These are phyloP conservation scores for Paecilomyces formosus DNA, from an alignment of 2,329 filamentous ascomycete species.

Conservation along the genomic window DNA sequence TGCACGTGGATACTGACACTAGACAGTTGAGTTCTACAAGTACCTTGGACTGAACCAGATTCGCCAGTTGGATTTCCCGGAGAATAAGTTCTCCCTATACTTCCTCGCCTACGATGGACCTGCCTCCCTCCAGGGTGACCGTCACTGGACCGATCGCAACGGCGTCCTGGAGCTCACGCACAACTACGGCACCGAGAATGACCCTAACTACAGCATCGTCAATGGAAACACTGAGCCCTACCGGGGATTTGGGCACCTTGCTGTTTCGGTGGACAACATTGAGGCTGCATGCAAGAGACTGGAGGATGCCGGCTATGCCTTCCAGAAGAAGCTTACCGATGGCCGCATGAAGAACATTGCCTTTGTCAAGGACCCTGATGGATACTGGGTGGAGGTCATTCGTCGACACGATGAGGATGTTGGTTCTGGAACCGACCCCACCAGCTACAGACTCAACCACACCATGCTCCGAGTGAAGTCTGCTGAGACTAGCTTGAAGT, in stretches of 20 bases:
- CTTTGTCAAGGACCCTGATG: constrained; percentile 82
- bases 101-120: constrained; percentile 85
- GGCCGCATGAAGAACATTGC: constrained; percentile 83
- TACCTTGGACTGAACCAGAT: constrained; percentile 81
- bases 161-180: constrained; percentile 81
- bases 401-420: constrained; percentile 68
- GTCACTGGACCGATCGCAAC: constrained; percentile 73
- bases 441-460: constrained; percentile 62
- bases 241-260: constrained; percentile 78
- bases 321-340: constrained; percentile 90
- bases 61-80: constrained; percentile 72
- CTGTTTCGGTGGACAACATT: constrained; percentile 74
- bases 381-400: constrained; percentile 58
- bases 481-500: constrained; percentile 63
- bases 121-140: constrained; percentile 63
- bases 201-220: constrained; percentile 69
- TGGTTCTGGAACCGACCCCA: constrained; percentile 63
- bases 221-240: constrained; percentile 89
- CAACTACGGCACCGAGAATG: constrained; percentile 82
- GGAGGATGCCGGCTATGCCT: constrained; percentile 82
- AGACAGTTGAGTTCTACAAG: constrained; percentile 79
- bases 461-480: constrained; percentile 89
- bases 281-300: constrained; percentile 84
- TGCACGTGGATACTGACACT: constrained; percentile 1
- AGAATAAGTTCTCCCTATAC: constrained; percentile 90